These are phyloP conservation scores for Panellus pusillus DNA, from an alignment of 768 basidiomycete species.

Conservation along the genomic window DNA sequence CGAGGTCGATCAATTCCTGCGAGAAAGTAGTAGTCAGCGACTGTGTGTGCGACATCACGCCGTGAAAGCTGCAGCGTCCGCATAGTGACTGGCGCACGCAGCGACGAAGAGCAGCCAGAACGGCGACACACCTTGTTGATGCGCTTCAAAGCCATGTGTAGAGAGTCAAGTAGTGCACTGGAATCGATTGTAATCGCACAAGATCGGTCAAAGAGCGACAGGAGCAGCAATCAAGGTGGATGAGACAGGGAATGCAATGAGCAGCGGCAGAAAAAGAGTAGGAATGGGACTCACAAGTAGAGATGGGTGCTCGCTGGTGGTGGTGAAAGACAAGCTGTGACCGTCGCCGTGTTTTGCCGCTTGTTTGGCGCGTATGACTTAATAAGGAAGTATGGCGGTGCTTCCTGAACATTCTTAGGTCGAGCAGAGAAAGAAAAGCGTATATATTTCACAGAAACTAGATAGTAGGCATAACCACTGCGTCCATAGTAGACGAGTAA, in stretches of 20 bases:
- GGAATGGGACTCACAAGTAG: conserved; percentile 17
- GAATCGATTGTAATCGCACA: conserved; percentile 40
- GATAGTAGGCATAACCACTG: conserved; percentile 8
- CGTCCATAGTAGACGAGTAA: conserved; percentile 17
- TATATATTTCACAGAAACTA: conserved; percentile 12
- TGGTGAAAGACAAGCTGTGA: conserved; percentile 51
- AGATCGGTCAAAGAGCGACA: conserved; percentile 37
- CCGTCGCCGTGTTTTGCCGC: conserved; percentile 43
- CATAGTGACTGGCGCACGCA: conserved; percentile 12
- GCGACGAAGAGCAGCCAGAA: conserved; percentile 1
- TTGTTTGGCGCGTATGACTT: conserved; percentile 3
- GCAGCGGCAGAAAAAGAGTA: conserved; percentile 17
- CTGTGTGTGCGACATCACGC: conserved; percentile 18
- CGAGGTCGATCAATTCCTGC: conserved; percentile 98
- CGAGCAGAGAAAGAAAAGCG: no score
- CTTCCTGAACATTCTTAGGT: conserved; percentile 4
- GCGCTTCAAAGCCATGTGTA: conserved; percentile 92
- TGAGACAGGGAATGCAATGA: conserved; percentile 33
- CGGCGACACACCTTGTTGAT: conserved; percentile 85
- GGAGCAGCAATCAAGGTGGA: conserved; percentile 22
- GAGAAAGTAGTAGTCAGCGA: conserved; percentile 12
- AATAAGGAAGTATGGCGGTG: conserved; percentile 7
- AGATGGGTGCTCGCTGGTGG: conserved; percentile 37
- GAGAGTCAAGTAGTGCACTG: conserved; percentile 22
- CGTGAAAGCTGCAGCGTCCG: conserved; percentile 18